phyloP scores from a whole-genome alignment of 1,284 basidiomycete genomes.

The Trichosporon asahii region DNA sequence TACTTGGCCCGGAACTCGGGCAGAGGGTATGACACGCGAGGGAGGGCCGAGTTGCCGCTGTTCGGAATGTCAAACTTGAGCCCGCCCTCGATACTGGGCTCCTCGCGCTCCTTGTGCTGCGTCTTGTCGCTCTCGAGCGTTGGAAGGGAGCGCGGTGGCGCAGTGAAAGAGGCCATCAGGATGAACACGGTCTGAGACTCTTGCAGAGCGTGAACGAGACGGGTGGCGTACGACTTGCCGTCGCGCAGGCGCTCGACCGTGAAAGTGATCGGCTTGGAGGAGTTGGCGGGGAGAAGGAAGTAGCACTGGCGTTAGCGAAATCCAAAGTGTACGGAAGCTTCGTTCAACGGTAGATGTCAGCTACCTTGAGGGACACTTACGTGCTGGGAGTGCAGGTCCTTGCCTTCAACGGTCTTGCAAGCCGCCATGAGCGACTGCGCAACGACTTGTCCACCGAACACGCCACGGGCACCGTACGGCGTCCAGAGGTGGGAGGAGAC shows the following conservation, averaged over 20 bases:
- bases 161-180: constrained; percentile 80
- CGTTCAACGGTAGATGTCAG: too few relatives aligned
- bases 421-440: constrained; percentile 79
- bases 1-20: constrained; percentile 28
- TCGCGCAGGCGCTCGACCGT: constrained; percentile 80
- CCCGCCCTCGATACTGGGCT: constrained; percentile 21
- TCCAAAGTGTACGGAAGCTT: too few relatives aligned
- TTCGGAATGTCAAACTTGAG: constrained; percentile 19
- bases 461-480: constrained; percentile 66
- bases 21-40: constrained; percentile 8
- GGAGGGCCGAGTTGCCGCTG: constrained; percentile 8
- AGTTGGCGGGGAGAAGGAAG: constrained; percentile 60
- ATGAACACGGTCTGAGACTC: constrained; percentile 73
- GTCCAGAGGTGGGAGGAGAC: constrained; percentile 69
- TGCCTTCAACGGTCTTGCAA: constrained; percentile 66
- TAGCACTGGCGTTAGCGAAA: constrained; percentile 38
- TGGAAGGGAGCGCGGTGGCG: constrained; percentile 53
- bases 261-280: constrained; percentile 75
- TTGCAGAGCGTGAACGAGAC: constrained; percentile 72
- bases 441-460: constrained; percentile 83
- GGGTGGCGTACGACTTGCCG: constrained; percentile 45
- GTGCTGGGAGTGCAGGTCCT: constrained; percentile 61
- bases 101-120: constrained; percentile 12
- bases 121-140: background rate
- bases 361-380: constrained; percentile 54